Evolutionary conservation across 1,139 yeast genomes (phyloP), one percentile per base, ranked within the genome.

Genomic region (Blastobotrys indianensis): DNA sequence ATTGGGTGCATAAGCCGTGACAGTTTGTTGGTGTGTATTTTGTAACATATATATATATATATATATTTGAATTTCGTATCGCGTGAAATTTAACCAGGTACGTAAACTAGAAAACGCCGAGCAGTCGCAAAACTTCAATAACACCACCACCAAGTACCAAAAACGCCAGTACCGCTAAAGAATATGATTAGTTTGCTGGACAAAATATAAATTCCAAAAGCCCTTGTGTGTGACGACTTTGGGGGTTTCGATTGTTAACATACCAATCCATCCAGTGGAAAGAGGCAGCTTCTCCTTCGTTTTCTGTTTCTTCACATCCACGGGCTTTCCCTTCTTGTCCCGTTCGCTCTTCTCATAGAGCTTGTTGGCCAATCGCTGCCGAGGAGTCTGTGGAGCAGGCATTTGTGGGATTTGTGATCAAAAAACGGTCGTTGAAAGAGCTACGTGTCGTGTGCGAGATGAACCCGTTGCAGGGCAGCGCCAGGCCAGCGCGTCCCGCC

Each of bases 101-200:
- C 9, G 15, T 7, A 28, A 13, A 12, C 48, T 54, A 59, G 44
- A 54, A 52, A 15, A 56, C 29, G n/a, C 62, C 62, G 17, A 65
- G 44, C 37, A 65, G 44, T 42, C 57, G 50, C 30, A 85, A 54
- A 45, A 87, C 56, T 64, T 87, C 94, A 42, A 88, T 72, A 10
- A 85, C 53, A 51, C 92, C 94, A 55, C 95, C 95, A 50, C 96
- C 96, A 52, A 84, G 73, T 4, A 88, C 74, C 55, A 87, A 71
- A 64, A 87, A 87, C 25, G 77, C 75, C 49, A 87, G 72, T 1
- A 80, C 68, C 12, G 41, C 51, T 48, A 32, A 2, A 33, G 16
- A 11, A n/a, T 4, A 20, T 20, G 4, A 20, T 4, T 20, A 20
- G 4, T 20, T 4, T 20, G 4, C 25, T 20, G 4, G 25, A 20